These are phyloP conservation scores for Mucor plumbeus DNA, from an alignment of 371 early-diverging fungal genomes.

Conservation along the genomic window DNA sequence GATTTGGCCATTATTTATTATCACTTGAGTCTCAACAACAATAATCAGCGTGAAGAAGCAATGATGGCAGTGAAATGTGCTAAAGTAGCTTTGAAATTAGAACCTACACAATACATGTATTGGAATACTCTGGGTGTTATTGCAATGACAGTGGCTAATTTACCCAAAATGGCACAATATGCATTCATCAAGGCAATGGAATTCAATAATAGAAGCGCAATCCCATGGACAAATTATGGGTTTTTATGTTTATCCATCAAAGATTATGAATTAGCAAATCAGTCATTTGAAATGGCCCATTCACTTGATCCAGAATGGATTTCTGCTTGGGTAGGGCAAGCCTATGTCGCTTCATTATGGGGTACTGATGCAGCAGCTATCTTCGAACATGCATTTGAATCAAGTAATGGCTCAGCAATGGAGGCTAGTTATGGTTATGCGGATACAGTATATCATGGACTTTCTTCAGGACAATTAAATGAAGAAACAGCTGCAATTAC, in stretches of 20 bases:
- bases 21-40: constrained; percentile 28
- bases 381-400: constrained; percentile 80
- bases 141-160: constrained; percentile 37
- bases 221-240: constrained; percentile 86
- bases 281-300: constrained; percentile 79
- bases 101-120: constrained; percentile 60
- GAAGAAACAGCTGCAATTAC: constrained; percentile 42
- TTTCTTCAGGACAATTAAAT: constrained; percentile 14
- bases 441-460: constrained; percentile 52
- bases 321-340: constrained; percentile 88
- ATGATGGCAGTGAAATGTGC: constrained; percentile 55
- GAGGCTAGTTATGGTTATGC: constrained; percentile 81
- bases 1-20: constrained; percentile 54
- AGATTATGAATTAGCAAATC: constrained; percentile 81
- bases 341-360: constrained; percentile 70
- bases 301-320: constrained; percentile 82
- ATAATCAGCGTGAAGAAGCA: constrained; percentile 16
- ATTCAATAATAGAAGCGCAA: constrained; percentile 66
- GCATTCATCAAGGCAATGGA: constrained; percentile 84
- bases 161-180: constrained; percentile 80
- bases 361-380: constrained; percentile 63
- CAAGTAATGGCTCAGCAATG: constrained; percentile 62
- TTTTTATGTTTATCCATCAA: constrained; percentile 75
- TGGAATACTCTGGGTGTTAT: constrained; percentile 85
- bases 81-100: constrained; percentile 68